phyloP scores from a whole-genome alignment of 371 early-diverging fungal species.

The Apophysomyces ossiformis region DNA sequence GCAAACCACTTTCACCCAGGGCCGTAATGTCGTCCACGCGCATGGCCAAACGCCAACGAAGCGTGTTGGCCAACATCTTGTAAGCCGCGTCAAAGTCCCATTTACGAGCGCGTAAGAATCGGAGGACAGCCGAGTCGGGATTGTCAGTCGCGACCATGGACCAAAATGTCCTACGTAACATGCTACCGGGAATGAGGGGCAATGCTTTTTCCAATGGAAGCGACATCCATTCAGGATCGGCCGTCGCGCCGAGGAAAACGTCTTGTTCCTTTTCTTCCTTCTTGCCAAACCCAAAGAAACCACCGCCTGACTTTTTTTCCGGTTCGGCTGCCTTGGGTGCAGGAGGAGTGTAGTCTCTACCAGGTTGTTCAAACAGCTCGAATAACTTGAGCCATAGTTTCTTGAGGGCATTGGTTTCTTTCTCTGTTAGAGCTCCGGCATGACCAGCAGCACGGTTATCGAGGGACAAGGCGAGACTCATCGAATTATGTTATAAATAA shows the following conservation, averaged over 20 bases:
- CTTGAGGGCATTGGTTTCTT: constrained; percentile 55
- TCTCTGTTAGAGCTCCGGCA: constrained; percentile 50
- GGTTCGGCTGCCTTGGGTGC: constrained; percentile 25
- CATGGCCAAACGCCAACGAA: constrained; percentile 65
- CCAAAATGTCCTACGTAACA: constrained; percentile 55
- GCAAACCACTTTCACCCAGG: constrained; percentile 51
- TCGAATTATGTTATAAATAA: not conserved
- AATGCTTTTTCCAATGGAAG: constrained; percentile 47
- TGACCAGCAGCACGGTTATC: constrained; percentile 32
- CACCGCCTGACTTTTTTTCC: constrained; percentile 20
- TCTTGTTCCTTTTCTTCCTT: constrained; percentile 36
- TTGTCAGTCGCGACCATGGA: constrained; percentile 58
- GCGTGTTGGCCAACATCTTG: constrained; percentile 57
- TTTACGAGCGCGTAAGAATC: constrained; percentile 76
- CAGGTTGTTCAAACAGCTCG: constrained; percentile 49
- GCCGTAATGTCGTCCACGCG: constrained; percentile 55
- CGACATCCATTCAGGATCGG: constrained; percentile 43
- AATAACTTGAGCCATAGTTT: constrained; percentile 60
- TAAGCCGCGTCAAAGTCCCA: constrained; percentile 68
- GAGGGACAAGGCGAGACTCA: constrained; percentile 6
- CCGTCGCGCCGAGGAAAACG: constrained; percentile 53
- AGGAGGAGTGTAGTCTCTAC: constrained; percentile 19
- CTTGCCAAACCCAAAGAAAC: constrained; percentile 37
- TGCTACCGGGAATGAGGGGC: constrained; percentile 41
- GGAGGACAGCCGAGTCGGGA: constrained; percentile 64